Evolutionary conservation across 2,329 filamentous ascomycete genomes (phyloP).

Genomic region (Madurella fahalii): DNA sequence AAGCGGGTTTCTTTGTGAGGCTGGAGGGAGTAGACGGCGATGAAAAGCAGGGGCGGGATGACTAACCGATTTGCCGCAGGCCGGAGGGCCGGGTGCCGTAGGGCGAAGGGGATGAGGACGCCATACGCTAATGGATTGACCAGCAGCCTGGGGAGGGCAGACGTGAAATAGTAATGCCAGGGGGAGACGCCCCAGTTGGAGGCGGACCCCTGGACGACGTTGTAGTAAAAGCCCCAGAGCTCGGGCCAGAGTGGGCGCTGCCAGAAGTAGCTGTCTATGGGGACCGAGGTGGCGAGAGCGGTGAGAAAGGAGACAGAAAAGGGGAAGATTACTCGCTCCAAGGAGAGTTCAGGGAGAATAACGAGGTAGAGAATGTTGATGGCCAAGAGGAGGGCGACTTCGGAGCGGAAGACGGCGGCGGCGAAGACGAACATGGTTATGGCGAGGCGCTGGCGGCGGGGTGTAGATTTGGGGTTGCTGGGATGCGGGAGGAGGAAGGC

Average conservation of each 20-base stretch:
- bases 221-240: constrained; percentile 83
- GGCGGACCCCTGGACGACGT: constrained; percentile 78
- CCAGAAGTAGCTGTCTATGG: constrained; percentile 92
- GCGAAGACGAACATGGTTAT: constrained; percentile 74
- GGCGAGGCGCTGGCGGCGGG: constrained; percentile 55
- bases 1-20: constrained; percentile 97
- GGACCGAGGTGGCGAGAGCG: constrained; percentile 65
- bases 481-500: constrained; percentile 42
- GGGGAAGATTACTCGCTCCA: constrained; percentile 58
- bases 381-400: constrained; percentile 75
- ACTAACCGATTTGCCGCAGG: constrained; percentile 47
- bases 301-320: constrained; percentile 62
- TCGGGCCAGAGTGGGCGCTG: constrained; percentile 85
- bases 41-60: constrained; percentile 66
- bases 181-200: constrained; percentile 84
- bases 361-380: constrained; percentile 65
- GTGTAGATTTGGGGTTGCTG: constrained; percentile 28
- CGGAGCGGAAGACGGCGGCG: constrained; percentile 82
- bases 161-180: constrained; percentile 81
- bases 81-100: constrained; percentile 44
- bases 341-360: constrained; percentile 47
- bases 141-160: constrained; percentile 75
- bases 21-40: constrained; percentile 77
- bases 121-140: constrained; percentile 69
- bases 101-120: constrained; percentile 51